Percentiles rank a stretch among this genome's conserved stretches.
These are phyloP conservation scores for Didymella glomerata DNA, from an alignment of 2,329 filamentous ascomycete genomes.

Conservation along the genomic window DNA sequence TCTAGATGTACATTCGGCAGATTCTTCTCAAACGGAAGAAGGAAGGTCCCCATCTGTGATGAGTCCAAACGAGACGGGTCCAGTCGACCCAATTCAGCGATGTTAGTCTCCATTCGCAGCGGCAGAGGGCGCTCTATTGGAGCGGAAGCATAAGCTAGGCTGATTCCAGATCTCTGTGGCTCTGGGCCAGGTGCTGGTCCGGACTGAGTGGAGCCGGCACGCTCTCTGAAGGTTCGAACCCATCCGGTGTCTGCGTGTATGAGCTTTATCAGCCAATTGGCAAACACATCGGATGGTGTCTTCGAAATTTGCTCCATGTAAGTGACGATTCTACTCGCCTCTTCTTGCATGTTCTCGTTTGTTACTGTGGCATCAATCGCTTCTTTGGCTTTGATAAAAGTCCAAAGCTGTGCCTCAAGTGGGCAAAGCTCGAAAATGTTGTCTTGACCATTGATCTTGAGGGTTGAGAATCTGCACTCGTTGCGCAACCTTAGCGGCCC, in stretches of 20 bases:
- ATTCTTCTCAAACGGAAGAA: background rate
- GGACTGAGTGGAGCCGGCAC: constrained; percentile 2
- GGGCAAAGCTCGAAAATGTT: constrained; percentile 38
- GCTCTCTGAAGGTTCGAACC: constrained; percentile 15
- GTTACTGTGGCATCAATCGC: constrained; percentile 4
- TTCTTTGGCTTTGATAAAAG: constrained; percentile 25
- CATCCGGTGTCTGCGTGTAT: constrained; percentile 15
- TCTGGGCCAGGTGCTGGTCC: background rate
- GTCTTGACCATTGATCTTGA: constrained; percentile 20
- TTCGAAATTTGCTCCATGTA: constrained; percentile 33
- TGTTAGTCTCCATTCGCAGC: constrained; percentile 1
- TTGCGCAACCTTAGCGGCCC: constrained; percentile 29
- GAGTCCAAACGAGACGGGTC: background rate
- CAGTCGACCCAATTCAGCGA: background rate
- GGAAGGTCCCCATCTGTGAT: background rate
- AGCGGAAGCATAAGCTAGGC: background rate
- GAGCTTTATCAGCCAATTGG: constrained; percentile 35
- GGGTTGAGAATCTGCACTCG: constrained; percentile 18
- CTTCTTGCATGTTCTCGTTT: constrained; percentile 29
- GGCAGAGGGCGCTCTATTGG: constrained; percentile 11
- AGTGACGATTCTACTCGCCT: constrained; percentile 35
- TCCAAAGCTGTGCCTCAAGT: constrained; percentile 31
- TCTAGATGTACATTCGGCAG: constrained; percentile 16
- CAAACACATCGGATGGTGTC: constrained; percentile 35
- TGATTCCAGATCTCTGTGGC: background rate